Base-by-base conservation (phyloP, 2,329 filamentous ascomycete genomes). In the Beauveria sp. region DNA sequence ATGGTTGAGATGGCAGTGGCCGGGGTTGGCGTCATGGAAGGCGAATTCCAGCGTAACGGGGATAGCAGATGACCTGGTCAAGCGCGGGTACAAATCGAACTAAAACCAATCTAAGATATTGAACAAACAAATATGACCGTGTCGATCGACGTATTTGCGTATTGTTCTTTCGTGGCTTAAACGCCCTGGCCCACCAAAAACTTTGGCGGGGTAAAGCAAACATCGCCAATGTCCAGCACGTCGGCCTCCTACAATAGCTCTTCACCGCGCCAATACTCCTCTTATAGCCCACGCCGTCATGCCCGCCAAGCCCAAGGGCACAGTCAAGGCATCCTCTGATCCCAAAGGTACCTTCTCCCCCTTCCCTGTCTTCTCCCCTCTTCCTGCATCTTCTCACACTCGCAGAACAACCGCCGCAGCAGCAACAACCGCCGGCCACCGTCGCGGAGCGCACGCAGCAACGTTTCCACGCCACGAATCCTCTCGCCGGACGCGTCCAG, bases 391-490 rank as follows among this genome's bases (percentile, higher is more conserved):
- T 14, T 22, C n/a, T 34, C 10, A n/a, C 16, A 22, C 26, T n/a
- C 10, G 10, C 59, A 20, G 24, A 26, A 30, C 28, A n/a, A 22
- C 20, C n/a, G 14, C n/a, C 20, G 44, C 44, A 41, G 14, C 26
- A 47, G 16, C 51, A 40, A 9, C 20, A 55, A 7, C 41, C 20
- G 20, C 54, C 61, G n/a, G 22, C 55, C 43, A 84, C 82, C 18
- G 68, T 83, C 66, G 72, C 74, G 71, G 77, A 83, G 63, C 78
- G 76, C 56, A 77, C 77, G 64, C 71, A 73, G 61, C 73, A 79
- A 62, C 77, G 76, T 62, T 80, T 77, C 74, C 76, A 78, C 72
- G 72, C 75, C 62, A 80, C 79, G 58, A 81, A 81, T 65, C 81
- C 81, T 9, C 69, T 78, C 73, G 75, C 79, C 61, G 71, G 76